Base-by-base conservation (phyloP, 2,329 filamentous ascomycete genomes). In the Macrophomina pseudophaseolina region DNA sequence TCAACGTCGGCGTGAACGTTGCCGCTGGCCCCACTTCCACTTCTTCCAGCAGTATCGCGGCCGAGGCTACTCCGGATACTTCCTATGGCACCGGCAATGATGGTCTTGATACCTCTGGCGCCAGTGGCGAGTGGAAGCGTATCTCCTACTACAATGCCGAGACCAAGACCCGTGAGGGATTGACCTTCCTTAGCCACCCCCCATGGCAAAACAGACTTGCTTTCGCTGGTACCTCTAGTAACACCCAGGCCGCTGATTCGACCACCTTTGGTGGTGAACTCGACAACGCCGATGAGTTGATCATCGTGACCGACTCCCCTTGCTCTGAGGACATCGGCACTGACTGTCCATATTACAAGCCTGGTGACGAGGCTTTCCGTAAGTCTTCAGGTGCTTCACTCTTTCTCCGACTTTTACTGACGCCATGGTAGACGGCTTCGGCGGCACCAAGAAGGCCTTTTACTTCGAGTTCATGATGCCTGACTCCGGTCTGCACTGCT, bases 401-500 rank as follows among this genome's bases (percentile, higher is more conserved):
- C 23, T 23, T 23, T 23, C 23, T 2, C 23, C 23, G 23, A 23
- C 44, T 8, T 9, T 44, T 48, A 42, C 51, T 68, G 30, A 70
- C 48, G 2, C 42, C 18, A 23, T 5, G 0, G 4, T 23, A 90
- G 86, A 92, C 79, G 91, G 91, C 68, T 94, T 92, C 79, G 84
- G 80, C 46, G 90, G 90, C 59, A 82, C 85, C 35, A 85, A 88
- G 72, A 93, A 92, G 80, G 83, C 90, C 64, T 93, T 94, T 80
- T 83, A 93, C 69, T 85, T 91, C 71, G 86, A 92, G 72, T 91
- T 93, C 77, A 81, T 82, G 65, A 94, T 94, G 91, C 90, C 90
- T 8, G 74, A 84, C 56, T 85, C 86, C 66, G 85, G 84, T 68
- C 75, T 81, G 63, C 79, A 75, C n/a, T 81, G 80, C 66, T 82